Evolutionary conservation across 805 yeast genomes (phyloP), one percentile per base, ranked within the genome.

Genomic region (Saccharomyces eubayanus): DNA sequence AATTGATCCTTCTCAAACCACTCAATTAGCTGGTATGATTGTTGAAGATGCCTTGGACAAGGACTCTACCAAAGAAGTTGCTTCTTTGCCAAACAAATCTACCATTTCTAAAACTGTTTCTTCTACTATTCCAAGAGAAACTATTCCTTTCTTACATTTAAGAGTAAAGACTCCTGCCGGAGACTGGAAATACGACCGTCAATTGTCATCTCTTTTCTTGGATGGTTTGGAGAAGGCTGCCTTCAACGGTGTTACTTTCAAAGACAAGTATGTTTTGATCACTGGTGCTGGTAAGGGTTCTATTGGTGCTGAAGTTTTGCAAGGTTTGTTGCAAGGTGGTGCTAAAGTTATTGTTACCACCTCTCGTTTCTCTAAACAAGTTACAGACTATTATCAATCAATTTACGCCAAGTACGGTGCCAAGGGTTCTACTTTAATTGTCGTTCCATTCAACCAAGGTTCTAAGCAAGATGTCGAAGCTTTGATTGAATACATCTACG

Each of bases 281-380:
- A 94, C 99, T 49, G 99, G 99, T 79, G 98, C 98, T 51, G 99
- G 99, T 78, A 91, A 89, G 49, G 99, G 98, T 53, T 94, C 99
- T 51, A 94, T 94, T 68, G 99, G 98, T 76, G 97, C 97, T 57
- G 97, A 94, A 74, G 82, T 94, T 62, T 79, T 94, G 69, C 95
- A 89, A 76, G 99, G 99, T 60, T 78, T 94, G 69, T 78, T 94
- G 53, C 84, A 92, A 67, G 99, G 99, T 75, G 99, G 99, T 78
- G 98, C 99, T 49, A 89, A 87, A 72, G 97, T 91, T 63, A 77
- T 94, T 68, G 96, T 92, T 54, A 94, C 99, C 49, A 94, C 99
- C 51, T 90, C 97, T 28, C 82, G 97, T 73, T 94, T 87, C 81
- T 87, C 96, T 59, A 88, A 89, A 77, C 81, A 85, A 71, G 96